A percentile compares a stretch with the other conserved stretches of the same genome.
Evolutionary conservation across 805 yeast species (phyloP).

Genomic region (Priceomyces castillae): DNA sequence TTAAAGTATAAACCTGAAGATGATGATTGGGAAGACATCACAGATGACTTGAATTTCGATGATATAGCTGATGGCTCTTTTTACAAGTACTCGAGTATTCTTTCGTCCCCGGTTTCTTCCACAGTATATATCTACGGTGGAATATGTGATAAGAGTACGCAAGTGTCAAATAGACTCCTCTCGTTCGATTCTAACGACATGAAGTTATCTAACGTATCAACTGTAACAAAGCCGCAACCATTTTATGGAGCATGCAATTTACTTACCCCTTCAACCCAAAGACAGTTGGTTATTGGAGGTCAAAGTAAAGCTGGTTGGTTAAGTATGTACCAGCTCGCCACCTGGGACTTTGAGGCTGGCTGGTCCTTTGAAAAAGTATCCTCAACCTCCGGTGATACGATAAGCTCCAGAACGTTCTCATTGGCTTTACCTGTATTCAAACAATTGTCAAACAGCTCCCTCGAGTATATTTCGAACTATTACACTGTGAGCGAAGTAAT

Average conservation of each 20-base stretch:
- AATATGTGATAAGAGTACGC: constrained; percentile 17
- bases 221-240: constrained; percentile 53
- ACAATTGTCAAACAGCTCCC: constrained; percentile 19
- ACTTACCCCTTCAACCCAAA: constrained; percentile 43
- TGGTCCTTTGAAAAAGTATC: constrained; percentile 58
- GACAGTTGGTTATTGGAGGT: constrained; percentile 65
- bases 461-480: constrained; percentile 26
- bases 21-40: constrained; percentile 20
- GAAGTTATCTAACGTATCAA: constrained; percentile 37
- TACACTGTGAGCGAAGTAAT: constrained; percentile 42
- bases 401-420: constrained; percentile 55
- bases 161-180: constrained; percentile 41
- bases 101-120: constrained; percentile 36
- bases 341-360: constrained; percentile 62
- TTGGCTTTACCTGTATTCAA: constrained; percentile 55
- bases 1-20: constrained; percentile 16
- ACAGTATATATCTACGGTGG: constrained; percentile 60
- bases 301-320: constrained; percentile 63
- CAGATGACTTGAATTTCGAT: constrained; percentile 17
- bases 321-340: constrained; percentile 67
- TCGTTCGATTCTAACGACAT: constrained; percentile 38
- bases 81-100: constrained; percentile 38
- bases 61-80: constrained; percentile 26
- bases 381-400: constrained; percentile 19
- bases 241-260: constrained; percentile 52